Percentiles rank a stretch among this genome's conserved stretches.
Conservation (phyloP, 129 eudicot species). For the Heracleum sosnowskyi region DNA sequence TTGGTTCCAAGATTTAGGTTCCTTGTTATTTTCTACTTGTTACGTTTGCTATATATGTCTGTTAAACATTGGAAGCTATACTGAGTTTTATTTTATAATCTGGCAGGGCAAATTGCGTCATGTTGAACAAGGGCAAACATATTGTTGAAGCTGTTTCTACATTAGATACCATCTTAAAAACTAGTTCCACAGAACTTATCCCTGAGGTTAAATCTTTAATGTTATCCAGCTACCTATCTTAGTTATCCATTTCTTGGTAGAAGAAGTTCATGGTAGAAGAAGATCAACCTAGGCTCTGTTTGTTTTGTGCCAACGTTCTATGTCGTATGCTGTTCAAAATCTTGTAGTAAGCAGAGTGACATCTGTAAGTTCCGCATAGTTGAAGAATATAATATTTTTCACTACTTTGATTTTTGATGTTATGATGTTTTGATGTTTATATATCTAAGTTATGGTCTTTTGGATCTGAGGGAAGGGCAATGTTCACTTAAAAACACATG, state of each 20-base stretch:
- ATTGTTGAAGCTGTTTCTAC: slow-evolving; percentile 56
- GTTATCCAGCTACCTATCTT: slow-evolving; percentile 31
- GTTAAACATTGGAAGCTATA: neutral
- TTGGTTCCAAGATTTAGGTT: neutral
- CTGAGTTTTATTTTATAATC: neutral
- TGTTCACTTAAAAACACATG: no score
- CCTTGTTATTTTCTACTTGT: neutral
- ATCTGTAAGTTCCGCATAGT: neutral
- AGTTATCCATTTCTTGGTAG: neutral
- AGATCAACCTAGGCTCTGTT: neutral
- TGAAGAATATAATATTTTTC: no score
- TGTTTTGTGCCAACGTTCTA: neutral
- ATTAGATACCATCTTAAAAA: slow-evolving; percentile 43
- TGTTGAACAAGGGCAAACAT: slow-evolving; percentile 78
- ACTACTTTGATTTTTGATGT: no score
- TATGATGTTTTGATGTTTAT: no score
- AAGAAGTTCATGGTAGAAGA: neutral
- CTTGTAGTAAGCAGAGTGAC: neutral
- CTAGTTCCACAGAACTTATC: slow-evolving; percentile 31
- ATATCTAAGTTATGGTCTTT: no score
- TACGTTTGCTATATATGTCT: neutral
- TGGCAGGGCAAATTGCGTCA: slow-evolving; percentile 69
- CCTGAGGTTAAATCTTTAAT: slow-evolving; percentile 42
- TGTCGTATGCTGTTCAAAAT: neutral
- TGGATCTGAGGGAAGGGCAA: no score